Evolutionary conservation across 345 rosid genomes (phyloP).

Genomic region (Orychophragmus violaceus): DNA sequence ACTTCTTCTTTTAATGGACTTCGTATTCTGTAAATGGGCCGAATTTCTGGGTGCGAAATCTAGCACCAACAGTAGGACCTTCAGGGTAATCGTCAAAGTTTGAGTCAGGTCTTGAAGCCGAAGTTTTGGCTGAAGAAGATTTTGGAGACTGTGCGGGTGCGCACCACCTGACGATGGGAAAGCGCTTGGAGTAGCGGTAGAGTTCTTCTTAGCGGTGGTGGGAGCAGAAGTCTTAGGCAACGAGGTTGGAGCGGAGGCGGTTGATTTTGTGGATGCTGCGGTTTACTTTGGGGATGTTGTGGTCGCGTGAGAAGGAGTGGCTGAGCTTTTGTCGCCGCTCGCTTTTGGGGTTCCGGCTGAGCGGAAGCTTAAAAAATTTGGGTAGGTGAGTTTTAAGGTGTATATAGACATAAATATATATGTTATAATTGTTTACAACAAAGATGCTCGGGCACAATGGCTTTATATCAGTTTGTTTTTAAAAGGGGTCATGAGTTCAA

Average conservation of each 20-base stretch:
- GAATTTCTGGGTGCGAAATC: too few relatives aligned
- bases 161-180: constrained; percentile 13
- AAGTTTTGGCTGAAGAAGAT: constrained; percentile 14
- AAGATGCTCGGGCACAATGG: too few relatives aligned
- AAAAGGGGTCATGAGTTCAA: too few relatives aligned
- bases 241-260: constrained; percentile 8
- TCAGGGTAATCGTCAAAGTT: constrained; percentile 14
- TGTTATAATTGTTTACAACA: too few relatives aligned
- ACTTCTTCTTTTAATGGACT: too few relatives aligned
- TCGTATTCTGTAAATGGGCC: too few relatives aligned
- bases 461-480: too few relatives aligned
- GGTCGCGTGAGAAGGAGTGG: constrained; percentile 21
- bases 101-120: constrained; percentile 28
- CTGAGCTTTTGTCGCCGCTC: neutral
- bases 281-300: neutral
- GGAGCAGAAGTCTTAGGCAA: constrained; percentile 18
- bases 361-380: too few relatives aligned
- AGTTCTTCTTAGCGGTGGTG: constrained; percentile 11
- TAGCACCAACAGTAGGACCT: too few relatives aligned
- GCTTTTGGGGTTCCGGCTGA: constrained; percentile 13
- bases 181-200: constrained; percentile 4
- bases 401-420: too few relatives aligned
- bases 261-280: constrained; percentile 19
- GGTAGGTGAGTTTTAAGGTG: too few relatives aligned
- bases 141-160: constrained; percentile 6